Conservation (phyloP, 2,329 filamentous ascomycete species). For the Colletotrichum sp. region DNA sequence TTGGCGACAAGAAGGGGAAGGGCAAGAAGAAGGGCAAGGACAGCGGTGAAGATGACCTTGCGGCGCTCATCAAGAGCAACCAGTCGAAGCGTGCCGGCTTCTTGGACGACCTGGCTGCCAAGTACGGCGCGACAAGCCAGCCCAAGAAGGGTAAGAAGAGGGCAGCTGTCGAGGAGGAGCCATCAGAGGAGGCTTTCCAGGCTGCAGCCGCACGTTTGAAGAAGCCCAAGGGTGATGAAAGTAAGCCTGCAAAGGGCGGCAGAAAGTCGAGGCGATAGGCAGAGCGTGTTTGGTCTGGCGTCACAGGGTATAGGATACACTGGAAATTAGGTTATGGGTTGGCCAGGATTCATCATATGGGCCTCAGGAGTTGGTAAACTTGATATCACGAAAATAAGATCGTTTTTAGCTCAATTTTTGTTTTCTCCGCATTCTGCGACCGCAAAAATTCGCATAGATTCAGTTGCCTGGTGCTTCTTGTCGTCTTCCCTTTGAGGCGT, state of each 20-base stretch:
- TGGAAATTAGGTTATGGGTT: not conserved
- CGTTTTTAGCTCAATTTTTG: not conserved
- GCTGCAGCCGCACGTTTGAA: conserved; percentile 57
- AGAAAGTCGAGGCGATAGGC: conserved; percentile 2
- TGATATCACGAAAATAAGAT: not conserved
- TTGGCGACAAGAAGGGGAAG: conserved; percentile 48
- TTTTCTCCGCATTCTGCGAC: not conserved
- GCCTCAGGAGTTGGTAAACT: conserved; percentile 16
- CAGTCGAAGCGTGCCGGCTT: conserved; percentile 71
- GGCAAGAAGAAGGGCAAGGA: conserved; percentile 41
- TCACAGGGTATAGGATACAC: not conserved
- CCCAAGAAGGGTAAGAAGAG: conserved; percentile 60
- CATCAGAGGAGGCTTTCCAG: conserved; percentile 66
- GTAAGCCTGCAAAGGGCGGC: not conserved
- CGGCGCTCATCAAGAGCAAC: conserved; percentile 76
- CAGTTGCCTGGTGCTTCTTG: not conserved
- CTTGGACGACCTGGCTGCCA: conserved; percentile 76
- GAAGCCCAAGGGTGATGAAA: conserved; percentile 33
- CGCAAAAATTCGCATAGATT: not conserved
- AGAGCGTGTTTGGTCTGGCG: not conserved
- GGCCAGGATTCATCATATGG: not conserved
- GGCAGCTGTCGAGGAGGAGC: conserved; percentile 65
- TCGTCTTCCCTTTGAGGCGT: not conserved
- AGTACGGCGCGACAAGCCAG: conserved; percentile 63
- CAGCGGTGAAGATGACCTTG: conserved; percentile 60